A percentile compares a stretch with the other conserved stretches of the same genome.
Conservation (phyloP, 352 stramenopile genomes). For the Phytophthora vignae region DNA sequence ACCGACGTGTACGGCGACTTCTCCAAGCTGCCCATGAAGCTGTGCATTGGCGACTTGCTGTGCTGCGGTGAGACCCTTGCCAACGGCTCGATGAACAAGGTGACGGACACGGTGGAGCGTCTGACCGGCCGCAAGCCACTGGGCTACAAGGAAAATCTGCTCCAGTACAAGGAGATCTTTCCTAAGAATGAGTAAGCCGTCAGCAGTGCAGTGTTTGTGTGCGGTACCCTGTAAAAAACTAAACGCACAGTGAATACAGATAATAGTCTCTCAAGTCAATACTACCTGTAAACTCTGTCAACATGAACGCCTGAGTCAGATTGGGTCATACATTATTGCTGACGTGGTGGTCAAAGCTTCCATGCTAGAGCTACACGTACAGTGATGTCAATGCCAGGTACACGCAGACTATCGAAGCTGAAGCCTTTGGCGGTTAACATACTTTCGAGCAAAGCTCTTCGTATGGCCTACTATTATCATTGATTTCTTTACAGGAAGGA, state of each 20-base stretch:
- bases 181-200: constrained; percentile 2
- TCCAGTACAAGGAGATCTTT: constrained; percentile 39
- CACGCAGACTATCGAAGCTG: background rate
- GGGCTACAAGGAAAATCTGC: constrained; percentile 27
- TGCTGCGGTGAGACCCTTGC: constrained; percentile 37
- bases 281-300: too few relatives aligned
- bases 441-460: too few relatives aligned
- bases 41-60: constrained; percentile 39
- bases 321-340: too few relatives aligned
- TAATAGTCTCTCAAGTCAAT: too few relatives aligned
- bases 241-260: too few relatives aligned
- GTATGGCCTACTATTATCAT: background rate
- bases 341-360: background rate
- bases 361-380: background rate
- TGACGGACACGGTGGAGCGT: constrained; percentile 32
- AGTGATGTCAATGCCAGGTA: too few relatives aligned
- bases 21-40: constrained; percentile 35
- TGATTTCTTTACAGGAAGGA: background rate
- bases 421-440: background rate
- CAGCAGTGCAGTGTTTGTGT: too few relatives aligned
- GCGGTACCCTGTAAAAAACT: too few relatives aligned
- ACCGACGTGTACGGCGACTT: constrained; percentile 35
- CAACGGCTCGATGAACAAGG: constrained; percentile 37
- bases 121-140: constrained; percentile 38
- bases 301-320: too few relatives aligned